Evolutionary conservation across 805 yeast species (phyloP), one percentile per base, ranked within the genome.

Genomic region (Candida fluviatilis): DNA sequence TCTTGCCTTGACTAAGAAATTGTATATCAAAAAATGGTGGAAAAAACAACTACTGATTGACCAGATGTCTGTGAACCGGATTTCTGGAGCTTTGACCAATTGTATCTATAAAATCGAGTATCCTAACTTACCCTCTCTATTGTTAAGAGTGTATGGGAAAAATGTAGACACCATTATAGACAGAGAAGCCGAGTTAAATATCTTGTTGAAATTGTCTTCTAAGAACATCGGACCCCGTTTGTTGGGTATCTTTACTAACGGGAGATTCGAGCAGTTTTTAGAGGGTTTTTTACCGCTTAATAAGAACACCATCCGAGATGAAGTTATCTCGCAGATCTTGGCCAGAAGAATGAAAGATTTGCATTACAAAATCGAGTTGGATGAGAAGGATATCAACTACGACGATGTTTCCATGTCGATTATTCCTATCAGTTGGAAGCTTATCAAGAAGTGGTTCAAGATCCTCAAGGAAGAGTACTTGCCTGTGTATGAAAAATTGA

Each of bases 291-390:
- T 75, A 38, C 82, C 98, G 1, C 71, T 93, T 50, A 78, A 80
- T 26, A 82, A 78, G 47, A 71, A 75, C 5, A 87, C 86, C 49
- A 76, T 93, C 36, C 73, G 95, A 56, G 80, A 80, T 46, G 80
- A 87, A 45, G 81, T 79, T 19, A 80, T 85, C 14, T 78, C 89
- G 34, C 80, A 82, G 47, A 84, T 86, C 69, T 82, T 93, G 46
- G 97, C 96, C 11, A 80, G 95, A 68, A 82, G 99, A 67, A 93
- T 93, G 98, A 83, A 90, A 54, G 97, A 93, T 49, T 71, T 93
- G 39, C 99, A 93, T 55, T 72, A 71, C 40, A 90, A 91, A 51
- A 80, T 93, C 15, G 78, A 76, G 11, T 64, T 93, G 37, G 73
- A 76, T 16, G 57, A 61, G 2, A 64, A 62, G 3, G 96, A 89